phyloP scores from a whole-genome alignment of 768 basidiomycete genomes.

The Crepidotus variabilis region DNA sequence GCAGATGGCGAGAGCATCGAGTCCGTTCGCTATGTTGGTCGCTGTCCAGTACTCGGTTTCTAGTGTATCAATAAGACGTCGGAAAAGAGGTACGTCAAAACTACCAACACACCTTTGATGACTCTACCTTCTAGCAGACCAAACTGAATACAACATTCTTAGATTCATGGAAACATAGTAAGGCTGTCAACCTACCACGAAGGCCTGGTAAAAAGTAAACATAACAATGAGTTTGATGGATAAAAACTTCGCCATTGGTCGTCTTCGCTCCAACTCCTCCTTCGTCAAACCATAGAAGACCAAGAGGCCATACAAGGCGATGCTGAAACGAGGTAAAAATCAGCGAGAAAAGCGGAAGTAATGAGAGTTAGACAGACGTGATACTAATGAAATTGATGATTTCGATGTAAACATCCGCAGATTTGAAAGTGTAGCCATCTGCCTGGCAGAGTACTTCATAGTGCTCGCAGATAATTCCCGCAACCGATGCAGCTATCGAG shows the following conservation, averaged over 20 bases:
- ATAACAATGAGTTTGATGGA: constrained; percentile 85
- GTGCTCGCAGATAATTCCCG: constrained; percentile 74
- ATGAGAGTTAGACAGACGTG: constrained; percentile 41
- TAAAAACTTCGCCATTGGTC: constrained; percentile 83
- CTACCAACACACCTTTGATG: constrained; percentile 50
- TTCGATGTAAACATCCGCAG: constrained; percentile 67
- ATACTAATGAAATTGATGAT: constrained; percentile 79
- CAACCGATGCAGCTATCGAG: constrained; percentile 53
- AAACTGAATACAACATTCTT: constrained; percentile 40
- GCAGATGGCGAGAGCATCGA: constrained; percentile 78
- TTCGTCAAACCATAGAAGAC: constrained; percentile 80
- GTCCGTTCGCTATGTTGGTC: constrained; percentile 80
- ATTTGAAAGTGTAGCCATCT: constrained; percentile 53
- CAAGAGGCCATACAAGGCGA: constrained; percentile 84
- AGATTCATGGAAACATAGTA: background rate
- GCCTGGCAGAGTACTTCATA: constrained; percentile 67
- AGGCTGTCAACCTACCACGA: constrained; percentile 46
- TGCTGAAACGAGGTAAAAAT: constrained; percentile 30
- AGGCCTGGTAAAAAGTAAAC: constrained; percentile 86
- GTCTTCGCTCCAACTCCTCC: constrained; percentile 71
- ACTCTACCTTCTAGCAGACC: constrained; percentile 60
- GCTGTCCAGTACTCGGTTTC: constrained; percentile 81
- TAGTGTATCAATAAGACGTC: constrained; percentile 16
- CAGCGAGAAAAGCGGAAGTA: background rate
- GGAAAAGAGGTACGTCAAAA: background rate